Evolutionary conservation across 176 grass and related monocot species (phyloP).

Genomic region (Paspalum notatum): DNA sequence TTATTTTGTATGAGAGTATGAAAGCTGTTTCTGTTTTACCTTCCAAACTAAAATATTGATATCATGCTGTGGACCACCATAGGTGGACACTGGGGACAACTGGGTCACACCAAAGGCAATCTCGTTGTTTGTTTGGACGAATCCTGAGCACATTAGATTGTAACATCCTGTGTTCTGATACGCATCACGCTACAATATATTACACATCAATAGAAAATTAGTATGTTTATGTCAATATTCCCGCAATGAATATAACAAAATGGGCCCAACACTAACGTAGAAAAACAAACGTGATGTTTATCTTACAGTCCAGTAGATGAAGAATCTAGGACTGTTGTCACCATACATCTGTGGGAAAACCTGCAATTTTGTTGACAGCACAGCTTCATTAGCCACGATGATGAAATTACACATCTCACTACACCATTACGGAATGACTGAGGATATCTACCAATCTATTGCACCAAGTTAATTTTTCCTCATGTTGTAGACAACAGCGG

Average conservation of each 20-base stretch:
- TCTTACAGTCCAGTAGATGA: conserved; percentile 90
- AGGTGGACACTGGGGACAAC: conserved; percentile 70
- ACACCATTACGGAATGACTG: conserved; percentile 6
- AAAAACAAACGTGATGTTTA: conserved; percentile 21
- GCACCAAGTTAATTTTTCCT: no score
- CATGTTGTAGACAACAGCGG: no score
- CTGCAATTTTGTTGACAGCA: conserved; percentile 43
- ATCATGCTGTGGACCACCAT: conserved; percentile 69
- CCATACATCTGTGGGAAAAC: conserved; percentile 70
- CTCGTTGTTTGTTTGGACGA: conserved; percentile 81
- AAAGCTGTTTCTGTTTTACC: conserved; percentile 58
- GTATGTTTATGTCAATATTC: background rate
- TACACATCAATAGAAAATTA: conserved; percentile 26
- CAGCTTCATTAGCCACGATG: conserved; percentile 19
- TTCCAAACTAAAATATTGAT: conserved; percentile 78
- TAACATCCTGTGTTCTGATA: conserved; percentile 79
- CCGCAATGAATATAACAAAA: no score
- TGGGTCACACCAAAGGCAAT: conserved; percentile 69
- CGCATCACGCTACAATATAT: conserved; percentile 68
- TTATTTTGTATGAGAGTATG: no score
- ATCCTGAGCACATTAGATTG: conserved; percentile 74
- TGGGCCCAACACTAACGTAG: background rate
- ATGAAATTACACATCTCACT: background rate
- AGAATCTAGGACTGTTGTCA: conserved; percentile 69
- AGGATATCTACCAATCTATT: no score